Percentiles rank a stretch among this genome's conserved stretches.
phyloP scores from a whole-genome alignment of 345 rosid genomes.

The Corchorus capsularis region DNA sequence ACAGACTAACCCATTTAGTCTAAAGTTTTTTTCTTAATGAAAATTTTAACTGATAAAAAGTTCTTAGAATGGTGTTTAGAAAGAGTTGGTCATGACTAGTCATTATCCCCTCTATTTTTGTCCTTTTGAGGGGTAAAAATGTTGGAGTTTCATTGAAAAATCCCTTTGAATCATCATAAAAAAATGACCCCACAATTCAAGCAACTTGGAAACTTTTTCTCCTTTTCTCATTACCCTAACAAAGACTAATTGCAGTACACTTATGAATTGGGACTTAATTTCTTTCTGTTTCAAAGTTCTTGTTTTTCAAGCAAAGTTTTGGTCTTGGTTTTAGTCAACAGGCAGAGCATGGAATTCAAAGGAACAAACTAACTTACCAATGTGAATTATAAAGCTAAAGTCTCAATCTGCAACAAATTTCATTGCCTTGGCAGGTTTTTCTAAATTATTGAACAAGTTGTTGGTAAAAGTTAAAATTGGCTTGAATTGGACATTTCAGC shows the following conservation, averaged over 20 bases:
- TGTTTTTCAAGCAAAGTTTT: background rate
- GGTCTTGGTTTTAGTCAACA: background rate
- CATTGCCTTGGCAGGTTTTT: background rate
- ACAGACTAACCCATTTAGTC: too few relatives aligned
- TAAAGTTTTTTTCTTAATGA: too few relatives aligned
- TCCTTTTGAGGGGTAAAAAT: background rate
- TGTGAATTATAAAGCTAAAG: background rate
- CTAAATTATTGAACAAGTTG: constrained; percentile 1
- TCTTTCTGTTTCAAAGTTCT: background rate
- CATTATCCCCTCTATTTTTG: background rate
- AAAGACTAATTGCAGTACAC: background rate
- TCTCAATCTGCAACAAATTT: background rate
- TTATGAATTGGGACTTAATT: background rate
- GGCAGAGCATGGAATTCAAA: background rate
- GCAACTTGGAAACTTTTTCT: background rate
- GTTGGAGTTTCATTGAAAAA: background rate
- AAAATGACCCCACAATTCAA: background rate
- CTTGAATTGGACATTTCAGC: background rate
- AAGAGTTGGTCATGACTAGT: background rate
- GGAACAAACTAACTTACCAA: background rate
- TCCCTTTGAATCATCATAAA: background rate
- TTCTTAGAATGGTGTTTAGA: background rate
- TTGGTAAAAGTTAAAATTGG: background rate
- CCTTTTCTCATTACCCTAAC: background rate
- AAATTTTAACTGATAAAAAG: too few relatives aligned